Base-by-base conservation (phyloP, 225 moss, liverwort and hornwort genomes). In the Pseudoscleropodium purum region DNA sequence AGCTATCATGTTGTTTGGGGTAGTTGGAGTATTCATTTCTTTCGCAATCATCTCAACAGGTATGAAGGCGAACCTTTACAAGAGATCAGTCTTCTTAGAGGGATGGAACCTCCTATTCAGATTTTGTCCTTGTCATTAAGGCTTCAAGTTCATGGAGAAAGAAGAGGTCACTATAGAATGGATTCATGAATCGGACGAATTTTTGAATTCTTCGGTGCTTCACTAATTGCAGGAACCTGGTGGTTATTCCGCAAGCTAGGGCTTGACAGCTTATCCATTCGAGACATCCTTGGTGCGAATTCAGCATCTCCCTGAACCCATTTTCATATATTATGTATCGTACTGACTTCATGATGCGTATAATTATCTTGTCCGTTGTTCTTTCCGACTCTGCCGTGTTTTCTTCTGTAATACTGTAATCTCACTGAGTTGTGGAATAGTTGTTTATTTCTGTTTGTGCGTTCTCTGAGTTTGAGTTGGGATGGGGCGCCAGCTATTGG, bases 11-110 rank as follows among this genome's bases (percentile, higher is more conserved):
- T 90, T 97, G 47, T 98, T 92, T 72, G 96, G 96, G 65, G 93
- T 98, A 59, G 92, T 97, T 75, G 97, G 97, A n/a, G 98, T 97
- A 20, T 97, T 97, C 87, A 97, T 96, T 82, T 98, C 98, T 67
- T 98, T 97, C 78, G 92, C 92, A 75, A 80, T 96, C 27, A 87
- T 98, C 65, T 93, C 96, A 70, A 88, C 91, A 62, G 92, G 95
- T 92, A 86, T 54, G 82, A 57, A 78, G 18, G 12, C 31, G 47
- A 47, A 75, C 83, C 59, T 89, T 75, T 3, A 62, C 36, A 75
- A 37, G 75, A 68, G 83, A 54, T n/a, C 52, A 49, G 27, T 70
- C 41, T 33, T 72, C 68, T 77, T 17, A 85, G 57, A 62, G 75
- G 18, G 47, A 51, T 68, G 13, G 51, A 52, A 74, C 19, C 75